A percentile compares a stretch with the other conserved stretches of the same genome.
Evolutionary conservation across 75 land plant genomes (phyloP).

Genomic region (Pseudotsuga menziesii): DNA sequence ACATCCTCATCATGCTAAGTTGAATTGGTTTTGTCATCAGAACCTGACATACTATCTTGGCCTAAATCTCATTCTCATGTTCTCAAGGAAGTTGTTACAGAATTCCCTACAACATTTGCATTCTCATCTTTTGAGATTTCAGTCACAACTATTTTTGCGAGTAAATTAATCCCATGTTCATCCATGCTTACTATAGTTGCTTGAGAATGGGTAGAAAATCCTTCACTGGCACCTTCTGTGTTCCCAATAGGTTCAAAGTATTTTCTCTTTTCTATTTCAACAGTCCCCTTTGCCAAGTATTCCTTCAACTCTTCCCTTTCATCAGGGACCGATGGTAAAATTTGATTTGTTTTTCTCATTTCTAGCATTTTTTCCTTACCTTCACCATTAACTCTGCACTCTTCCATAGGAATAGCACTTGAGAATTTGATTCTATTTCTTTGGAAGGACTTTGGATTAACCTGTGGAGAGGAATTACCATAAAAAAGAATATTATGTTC

Average conservation of each 20-base stretch:
- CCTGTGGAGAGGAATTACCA: constrained; percentile 18
- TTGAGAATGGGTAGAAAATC: constrained; percentile 45
- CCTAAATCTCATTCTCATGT: background rate
- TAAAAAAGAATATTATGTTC: constrained; percentile 21
- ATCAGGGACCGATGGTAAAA: constrained; percentile 2
- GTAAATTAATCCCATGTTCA: constrained; percentile 84
- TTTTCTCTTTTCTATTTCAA: constrained; percentile 16
- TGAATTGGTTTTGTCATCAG: background rate
- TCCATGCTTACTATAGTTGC: constrained; percentile 32
- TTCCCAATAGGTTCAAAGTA: constrained; percentile 23
- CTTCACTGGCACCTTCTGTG: constrained; percentile 54
- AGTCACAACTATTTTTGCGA: constrained; percentile 89
- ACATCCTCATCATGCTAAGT: background rate
- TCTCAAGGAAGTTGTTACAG: constrained; percentile 2
- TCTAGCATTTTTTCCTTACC: constrained; percentile 19
- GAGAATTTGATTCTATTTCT: constrained; percentile 32
- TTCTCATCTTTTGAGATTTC: constrained; percentile 32
- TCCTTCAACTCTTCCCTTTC: background rate
- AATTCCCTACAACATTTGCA: background rate
- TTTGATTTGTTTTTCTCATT: constrained; percentile 1
- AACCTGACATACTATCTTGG: background rate
- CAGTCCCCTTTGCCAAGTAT: background rate
- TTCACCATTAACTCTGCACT: constrained; percentile 17
- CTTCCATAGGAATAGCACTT: constrained; percentile 27
- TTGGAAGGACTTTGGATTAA: constrained; percentile 30